phyloP scores from a whole-genome alignment of 805 yeast genomes.

The Cyberlindnera saturnus region DNA sequence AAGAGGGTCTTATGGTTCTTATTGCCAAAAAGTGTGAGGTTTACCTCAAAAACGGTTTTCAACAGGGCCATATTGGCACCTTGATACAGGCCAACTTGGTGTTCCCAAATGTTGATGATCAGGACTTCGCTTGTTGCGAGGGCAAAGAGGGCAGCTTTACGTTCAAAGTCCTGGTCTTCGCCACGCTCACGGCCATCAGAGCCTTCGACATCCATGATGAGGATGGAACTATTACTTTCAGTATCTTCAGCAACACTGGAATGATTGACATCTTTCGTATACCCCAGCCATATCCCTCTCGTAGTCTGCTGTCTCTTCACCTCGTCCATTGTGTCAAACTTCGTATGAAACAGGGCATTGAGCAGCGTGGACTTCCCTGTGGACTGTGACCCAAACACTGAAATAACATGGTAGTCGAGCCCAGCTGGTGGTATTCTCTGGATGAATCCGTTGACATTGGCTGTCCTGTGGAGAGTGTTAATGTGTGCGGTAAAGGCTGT shows the following conservation, averaged over 20 bases:
- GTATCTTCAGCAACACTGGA: too few species aligned
- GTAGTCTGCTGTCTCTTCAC: slow-evolving; percentile 83
- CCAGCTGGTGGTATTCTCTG: slow-evolving; percentile 35
- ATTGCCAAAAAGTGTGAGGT: slow-evolving; percentile 74
- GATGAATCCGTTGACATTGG: slow-evolving; percentile 20
- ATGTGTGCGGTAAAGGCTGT: background rate
- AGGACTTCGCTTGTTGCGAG: slow-evolving; percentile 85
- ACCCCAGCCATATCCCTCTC: slow-evolving; percentile 75
- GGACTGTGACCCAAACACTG: slow-evolving; percentile 96
- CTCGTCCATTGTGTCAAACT: slow-evolving; percentile 92
- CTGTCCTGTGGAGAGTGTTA: background rate
- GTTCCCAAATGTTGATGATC: slow-evolving; percentile 94
- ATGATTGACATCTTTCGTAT: slow-evolving; percentile 26
- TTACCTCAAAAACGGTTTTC: slow-evolving; percentile 95
- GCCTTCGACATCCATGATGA: slow-evolving; percentile 97
- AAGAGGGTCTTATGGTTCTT: slow-evolving; percentile 56
- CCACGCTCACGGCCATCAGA: slow-evolving; percentile 98
- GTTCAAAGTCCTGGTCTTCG: slow-evolving; percentile 96
- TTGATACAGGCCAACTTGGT: slow-evolving; percentile 93
- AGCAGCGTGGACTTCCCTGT: slow-evolving; percentile 94
- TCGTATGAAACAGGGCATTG: slow-evolving; percentile 78
- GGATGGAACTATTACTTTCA: slow-evolving; percentile 34
- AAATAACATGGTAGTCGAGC: slow-evolving; percentile 77
- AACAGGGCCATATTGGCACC: slow-evolving; percentile 96
- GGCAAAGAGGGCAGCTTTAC: slow-evolving; percentile 94